Percentiles rank a stretch among this genome's conserved stretches.
Conservation (phyloP, 73 alveolate genomes). For the Stentor roeselii region DNA sequence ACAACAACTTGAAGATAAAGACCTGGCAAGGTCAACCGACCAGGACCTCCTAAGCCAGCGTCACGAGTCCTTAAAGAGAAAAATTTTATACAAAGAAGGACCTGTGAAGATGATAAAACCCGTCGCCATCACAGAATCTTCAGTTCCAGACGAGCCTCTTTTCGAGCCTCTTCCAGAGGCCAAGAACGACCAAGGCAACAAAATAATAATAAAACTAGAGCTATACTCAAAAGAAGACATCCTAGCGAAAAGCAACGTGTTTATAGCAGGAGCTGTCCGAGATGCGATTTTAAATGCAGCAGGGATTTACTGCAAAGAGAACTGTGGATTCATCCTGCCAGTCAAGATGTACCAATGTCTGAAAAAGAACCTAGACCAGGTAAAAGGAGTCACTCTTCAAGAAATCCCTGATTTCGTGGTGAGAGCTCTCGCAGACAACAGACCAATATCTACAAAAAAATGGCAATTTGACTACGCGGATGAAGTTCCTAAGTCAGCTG, state of each 20-base stretch:
- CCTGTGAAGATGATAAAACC: too few relatives aligned
- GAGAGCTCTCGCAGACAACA: constrained; percentile 8
- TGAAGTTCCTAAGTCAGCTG: constrained; percentile 35
- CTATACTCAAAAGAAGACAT: neutral
- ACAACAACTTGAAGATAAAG: neutral
- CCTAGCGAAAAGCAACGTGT: neutral
- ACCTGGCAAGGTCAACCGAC: neutral
- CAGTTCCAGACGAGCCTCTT: neutral
- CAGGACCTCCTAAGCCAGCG: neutral
- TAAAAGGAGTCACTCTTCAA: constrained; percentile 7
- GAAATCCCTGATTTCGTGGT: constrained; percentile 22
- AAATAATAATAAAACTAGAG: neutral
- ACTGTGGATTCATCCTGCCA: neutral
- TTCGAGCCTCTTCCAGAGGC: neutral
- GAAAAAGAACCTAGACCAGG: neutral
- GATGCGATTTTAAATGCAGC: constrained; percentile 25
- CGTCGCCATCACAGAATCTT: too few relatives aligned
- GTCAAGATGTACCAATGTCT: constrained; percentile 3
- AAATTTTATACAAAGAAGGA: neutral
- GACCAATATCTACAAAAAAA: constrained; percentile 14
- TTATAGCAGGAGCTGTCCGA: neutral
- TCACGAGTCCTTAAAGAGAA: neutral
- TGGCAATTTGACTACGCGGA: neutral
- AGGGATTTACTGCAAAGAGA: constrained; percentile 25
- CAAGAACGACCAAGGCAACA: neutral